Evolutionary conservation across 2,329 filamentous ascomycete genomes (phyloP).

Genomic region (Aureobasidium melanogenum): DNA sequence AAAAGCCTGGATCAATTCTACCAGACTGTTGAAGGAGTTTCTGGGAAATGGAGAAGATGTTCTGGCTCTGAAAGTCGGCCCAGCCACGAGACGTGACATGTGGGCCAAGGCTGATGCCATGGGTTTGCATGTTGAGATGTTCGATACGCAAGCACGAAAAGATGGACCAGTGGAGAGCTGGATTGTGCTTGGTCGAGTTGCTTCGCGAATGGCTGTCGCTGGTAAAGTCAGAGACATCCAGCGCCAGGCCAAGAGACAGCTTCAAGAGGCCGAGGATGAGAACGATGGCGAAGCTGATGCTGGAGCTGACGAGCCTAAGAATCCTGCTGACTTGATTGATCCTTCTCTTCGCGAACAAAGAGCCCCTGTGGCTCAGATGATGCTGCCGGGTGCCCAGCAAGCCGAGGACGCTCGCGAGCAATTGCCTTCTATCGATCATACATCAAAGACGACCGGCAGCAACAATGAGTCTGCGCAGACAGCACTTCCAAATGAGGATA

Average conservation of each 20-base stretch:
- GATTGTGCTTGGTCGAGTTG: background rate
- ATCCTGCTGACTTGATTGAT: background rate
- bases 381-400: background rate
- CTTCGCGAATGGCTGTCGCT: background rate
- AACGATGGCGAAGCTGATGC: background rate
- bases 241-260: background rate
- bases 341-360: background rate
- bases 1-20: constrained; percentile 9
- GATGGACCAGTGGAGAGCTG: background rate
- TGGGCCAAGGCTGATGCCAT: background rate
- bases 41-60: background rate
- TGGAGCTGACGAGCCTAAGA: background rate
- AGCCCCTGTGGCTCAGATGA: constrained; percentile 4
- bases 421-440: background rate
- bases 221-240: background rate
- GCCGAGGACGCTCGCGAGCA: background rate
- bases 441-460: background rate
- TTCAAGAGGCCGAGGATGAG: background rate
- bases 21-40: background rate
- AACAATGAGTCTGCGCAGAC: background rate
- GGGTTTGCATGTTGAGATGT: constrained; percentile 3
- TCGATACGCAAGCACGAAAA: background rate
- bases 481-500: background rate
- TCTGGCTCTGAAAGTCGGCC: background rate
- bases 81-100: background rate